Base-by-base conservation (phyloP, 441 rosid species). In the Brassica balearica region DNA sequence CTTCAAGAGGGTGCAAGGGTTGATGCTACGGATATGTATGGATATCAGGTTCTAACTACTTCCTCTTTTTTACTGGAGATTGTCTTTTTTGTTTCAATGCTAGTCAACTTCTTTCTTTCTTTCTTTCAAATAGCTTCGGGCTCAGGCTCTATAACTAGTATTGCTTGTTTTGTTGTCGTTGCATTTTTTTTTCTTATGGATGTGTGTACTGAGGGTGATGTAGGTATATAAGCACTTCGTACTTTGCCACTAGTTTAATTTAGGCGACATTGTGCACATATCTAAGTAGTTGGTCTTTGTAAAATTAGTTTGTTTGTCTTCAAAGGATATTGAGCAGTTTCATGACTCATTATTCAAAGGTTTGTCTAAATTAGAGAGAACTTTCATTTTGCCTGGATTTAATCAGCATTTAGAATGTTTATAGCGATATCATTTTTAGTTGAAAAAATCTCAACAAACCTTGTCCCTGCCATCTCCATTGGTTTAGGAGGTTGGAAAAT, bases 1-100 rank as follows among this genome's bases (percentile, higher is more conserved):
- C 90, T 96, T 36, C 91, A 76, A 83, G 98, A 94, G 86, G 98
- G 96, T 80, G 94, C 97, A 23, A 78, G 74, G 64, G 81, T 96
- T 20, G 87, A 89, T 84, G 89, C 88, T 22, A 84, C 89, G 48
- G 98, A 94, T 86, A 88, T 90, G 81, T 82, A 90, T 82, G 97
- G 98, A 59, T 94, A 92, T 88, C 97, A 91, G 98, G 99, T 94
- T 69, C 20, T 14, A 29, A 68, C 36, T 64, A 14, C 25, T 6
- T 43, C 65, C 29, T 71, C 20, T 6, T 51, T 60, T 5, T 74
- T 15, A 12, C 41, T 11, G 41, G 25, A 9, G 43, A 22, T 34
- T 79, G 11, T 81, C 1, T 8, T 74, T 74, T 36, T 80, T 5
- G 14, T 38, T 73, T 69, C 11, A 58, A 66, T 19, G 68, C 65